Evolutionary conservation across 2,329 filamentous ascomycete species (phyloP).

Genomic region (Beauveria australis): DNA sequence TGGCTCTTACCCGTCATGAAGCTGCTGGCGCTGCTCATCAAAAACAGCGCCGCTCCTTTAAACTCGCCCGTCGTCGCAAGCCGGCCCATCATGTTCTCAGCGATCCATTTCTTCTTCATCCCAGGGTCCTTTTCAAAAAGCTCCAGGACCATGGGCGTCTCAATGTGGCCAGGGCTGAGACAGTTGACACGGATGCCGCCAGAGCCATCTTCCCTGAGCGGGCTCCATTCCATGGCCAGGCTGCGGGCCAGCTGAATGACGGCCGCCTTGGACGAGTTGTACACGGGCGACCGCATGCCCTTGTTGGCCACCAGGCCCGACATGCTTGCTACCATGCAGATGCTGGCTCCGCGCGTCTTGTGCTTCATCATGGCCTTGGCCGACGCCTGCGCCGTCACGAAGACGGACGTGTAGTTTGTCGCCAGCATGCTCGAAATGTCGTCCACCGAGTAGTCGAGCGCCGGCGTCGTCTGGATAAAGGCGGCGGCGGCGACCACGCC

Average conservation of each 20-base stretch:
- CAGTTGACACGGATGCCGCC: constrained; percentile 61
- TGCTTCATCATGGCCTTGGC: constrained; percentile 53
- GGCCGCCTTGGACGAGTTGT: constrained; percentile 60
- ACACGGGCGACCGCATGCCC: constrained; percentile 58
- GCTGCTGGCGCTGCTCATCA: constrained; percentile 52
- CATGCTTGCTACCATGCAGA: constrained; percentile 51
- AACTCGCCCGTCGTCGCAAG: constrained; percentile 51
- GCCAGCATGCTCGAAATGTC: constrained; percentile 55
- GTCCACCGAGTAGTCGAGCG: constrained; percentile 55
- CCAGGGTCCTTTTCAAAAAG: constrained; percentile 63
- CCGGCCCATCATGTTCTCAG: constrained; percentile 64
- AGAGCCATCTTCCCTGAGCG: constrained; percentile 25
- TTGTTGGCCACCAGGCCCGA: constrained; percentile 43
- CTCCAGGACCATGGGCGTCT: constrained; percentile 64
- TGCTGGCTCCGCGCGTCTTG: constrained; percentile 40
- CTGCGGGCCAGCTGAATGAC: constrained; percentile 55
- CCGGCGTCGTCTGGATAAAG: constrained; percentile 59
- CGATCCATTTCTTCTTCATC: constrained; percentile 51
- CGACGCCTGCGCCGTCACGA: constrained; percentile 61
- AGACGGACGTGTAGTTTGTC: constrained; percentile 62
- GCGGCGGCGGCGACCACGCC: constrained; percentile 64
- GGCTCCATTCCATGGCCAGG: constrained; percentile 56
- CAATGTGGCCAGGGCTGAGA: constrained; percentile 59
- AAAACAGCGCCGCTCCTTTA: constrained; percentile 51
- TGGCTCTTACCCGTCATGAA: constrained; percentile 51